Percentiles rank a stretch among this genome's conserved stretches.
Evolutionary conservation across 2,329 filamentous ascomycete genomes (phyloP).

Genomic region (Gyromitra esculenta): DNA sequence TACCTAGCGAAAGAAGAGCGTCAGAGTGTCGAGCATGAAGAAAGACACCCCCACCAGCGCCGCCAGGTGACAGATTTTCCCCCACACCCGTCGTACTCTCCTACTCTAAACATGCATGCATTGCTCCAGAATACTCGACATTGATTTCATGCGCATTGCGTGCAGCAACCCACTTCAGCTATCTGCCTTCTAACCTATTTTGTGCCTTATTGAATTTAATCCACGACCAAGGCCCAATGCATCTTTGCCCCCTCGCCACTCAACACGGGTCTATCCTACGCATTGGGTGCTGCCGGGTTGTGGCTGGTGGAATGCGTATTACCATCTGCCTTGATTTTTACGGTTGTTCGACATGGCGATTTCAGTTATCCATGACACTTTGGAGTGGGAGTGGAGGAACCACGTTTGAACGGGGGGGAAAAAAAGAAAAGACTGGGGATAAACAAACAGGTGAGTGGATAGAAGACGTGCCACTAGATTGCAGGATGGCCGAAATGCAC

Average conservation of each 20-base stretch:
- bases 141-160: not conserved
- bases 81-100: not conserved
- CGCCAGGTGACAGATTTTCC: too few relatives aligned
- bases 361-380: slow-evolving; percentile 47
- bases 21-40: too few relatives aligned
- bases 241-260: slow-evolving; percentile 21
- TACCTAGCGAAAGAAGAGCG: too few relatives aligned
- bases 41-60: too few relatives aligned
- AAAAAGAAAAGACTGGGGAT: slow-evolving; percentile 23
- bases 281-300: not conserved
- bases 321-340: slow-evolving; percentile 22
- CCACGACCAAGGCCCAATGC: slow-evolving; percentile 8
- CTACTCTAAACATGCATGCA: not conserved
- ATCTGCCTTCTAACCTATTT: slow-evolving; percentile 4
- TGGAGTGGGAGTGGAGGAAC: slow-evolving; percentile 24
- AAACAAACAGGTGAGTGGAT: slow-evolving; percentile 44
- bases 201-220: slow-evolving; percentile 7
- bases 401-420: slow-evolving; percentile 28
- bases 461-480: slow-evolving; percentile 42
- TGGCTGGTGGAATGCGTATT: slow-evolving; percentile 47
- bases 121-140: too few relatives aligned
- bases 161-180: slow-evolving; percentile 3
- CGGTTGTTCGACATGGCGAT: slow-evolving; percentile 45
- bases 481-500: slow-evolving; percentile 42
- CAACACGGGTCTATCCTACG: not conserved